Conservation (phyloP, 352 stramenopile genomes). For the Phytophthora macrochlamydospora region DNA sequence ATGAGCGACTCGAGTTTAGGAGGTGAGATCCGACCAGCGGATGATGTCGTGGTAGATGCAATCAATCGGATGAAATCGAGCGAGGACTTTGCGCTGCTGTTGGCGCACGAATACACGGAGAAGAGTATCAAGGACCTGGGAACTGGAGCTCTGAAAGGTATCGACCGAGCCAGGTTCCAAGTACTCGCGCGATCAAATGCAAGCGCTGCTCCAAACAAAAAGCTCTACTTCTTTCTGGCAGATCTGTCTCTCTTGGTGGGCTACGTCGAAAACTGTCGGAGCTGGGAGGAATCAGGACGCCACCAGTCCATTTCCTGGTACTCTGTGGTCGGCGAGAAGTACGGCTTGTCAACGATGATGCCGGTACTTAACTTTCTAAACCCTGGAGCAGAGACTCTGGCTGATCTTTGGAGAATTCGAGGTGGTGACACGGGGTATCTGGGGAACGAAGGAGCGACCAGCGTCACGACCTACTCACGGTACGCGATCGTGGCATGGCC, state of each 20-base stretch:
- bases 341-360: neutral
- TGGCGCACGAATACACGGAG: neutral
- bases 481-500: neutral
- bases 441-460: neutral
- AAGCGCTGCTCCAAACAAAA: neutral
- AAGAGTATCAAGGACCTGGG: neutral
- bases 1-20: conserved; percentile 2
- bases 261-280: neutral
- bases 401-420: neutral
- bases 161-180: neutral
- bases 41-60: neutral
- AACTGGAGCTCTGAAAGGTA: neutral
- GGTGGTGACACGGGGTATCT: neutral
- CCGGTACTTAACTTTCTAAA: neutral
- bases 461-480: neutral
- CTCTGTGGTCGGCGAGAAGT: neutral
- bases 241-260: neutral
- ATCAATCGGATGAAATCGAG: neutral
- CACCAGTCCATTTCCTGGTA: neutral
- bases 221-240: neutral
- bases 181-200: neutral
- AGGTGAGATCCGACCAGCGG: neutral
- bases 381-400: neutral
- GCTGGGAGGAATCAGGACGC: neutral
- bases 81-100: neutral